Percentiles rank a stretch among this genome's conserved stretches.
These are phyloP conservation scores for Fomitopsis pinicola DNA, from an alignment of 1,284 basidiomycete species.

Conservation along the genomic window DNA sequence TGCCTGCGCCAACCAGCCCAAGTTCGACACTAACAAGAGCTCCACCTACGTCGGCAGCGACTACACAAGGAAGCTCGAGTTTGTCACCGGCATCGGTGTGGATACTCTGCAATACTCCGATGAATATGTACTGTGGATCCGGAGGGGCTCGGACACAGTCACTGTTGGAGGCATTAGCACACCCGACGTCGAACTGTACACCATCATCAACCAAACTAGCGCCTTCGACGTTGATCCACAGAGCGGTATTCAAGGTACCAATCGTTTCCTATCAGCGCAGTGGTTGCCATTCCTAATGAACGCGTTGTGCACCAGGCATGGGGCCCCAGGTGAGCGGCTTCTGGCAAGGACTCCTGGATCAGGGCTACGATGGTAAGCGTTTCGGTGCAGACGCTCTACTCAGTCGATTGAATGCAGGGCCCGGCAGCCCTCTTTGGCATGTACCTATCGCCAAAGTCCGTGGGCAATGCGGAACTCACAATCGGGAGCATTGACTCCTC, in stretches of 20 bases:
- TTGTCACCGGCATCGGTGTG: constrained; percentile 49
- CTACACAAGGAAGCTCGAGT: constrained; percentile 35
- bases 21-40: constrained; percentile 42
- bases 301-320: neutral
- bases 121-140: constrained; percentile 37
- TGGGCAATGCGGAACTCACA: constrained; percentile 46
- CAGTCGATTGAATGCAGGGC: neutral
- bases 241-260: constrained; percentile 43
- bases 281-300: neutral
- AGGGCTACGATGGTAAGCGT: constrained; percentile 40
- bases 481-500: constrained; percentile 44
- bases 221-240: constrained; percentile 46
- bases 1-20: constrained; percentile 36
- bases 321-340: constrained; percentile 44
- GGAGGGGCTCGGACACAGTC: constrained; percentile 38
- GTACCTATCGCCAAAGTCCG: constrained; percentile 40
- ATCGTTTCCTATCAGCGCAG: neutral
- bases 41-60: constrained; percentile 44
- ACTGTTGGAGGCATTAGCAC: constrained; percentile 37
- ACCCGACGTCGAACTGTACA: constrained; percentile 32
- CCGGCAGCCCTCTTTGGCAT: constrained; percentile 43
- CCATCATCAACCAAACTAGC: constrained; percentile 44
- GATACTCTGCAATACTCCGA: constrained; percentile 40
- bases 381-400: neutral
- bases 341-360: constrained; percentile 37